A percentile compares a stretch with the other conserved stretches of the same genome.
Conservation (phyloP, 768 basidiomycete species). For the Termitomyces sp. region DNA sequence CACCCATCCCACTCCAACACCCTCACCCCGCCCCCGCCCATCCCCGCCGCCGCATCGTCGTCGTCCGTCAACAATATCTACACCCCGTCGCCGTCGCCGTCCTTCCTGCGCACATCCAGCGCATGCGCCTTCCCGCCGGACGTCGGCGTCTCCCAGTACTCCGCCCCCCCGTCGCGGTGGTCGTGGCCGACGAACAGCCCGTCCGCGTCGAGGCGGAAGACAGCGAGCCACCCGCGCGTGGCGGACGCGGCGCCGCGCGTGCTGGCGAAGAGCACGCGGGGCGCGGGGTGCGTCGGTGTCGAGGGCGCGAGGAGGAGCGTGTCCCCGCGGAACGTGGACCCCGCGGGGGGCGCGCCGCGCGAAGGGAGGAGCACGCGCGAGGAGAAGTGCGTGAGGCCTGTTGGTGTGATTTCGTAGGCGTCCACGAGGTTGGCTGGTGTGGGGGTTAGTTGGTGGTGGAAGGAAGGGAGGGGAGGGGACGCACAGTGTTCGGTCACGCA, state of each 20-base stretch:
- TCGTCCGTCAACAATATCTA: too few species aligned
- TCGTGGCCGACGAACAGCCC: too few species aligned
- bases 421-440: constrained; percentile 39
- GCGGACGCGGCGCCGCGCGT: constrained; percentile 35
- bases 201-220: too few species aligned
- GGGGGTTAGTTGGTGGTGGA: background rate
- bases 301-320: constrained; percentile 38
- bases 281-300: constrained; percentile 27
- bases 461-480: constrained; percentile 8
- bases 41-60: too few species aligned
- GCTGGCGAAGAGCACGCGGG: constrained; percentile 37
- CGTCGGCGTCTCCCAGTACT: too few species aligned
- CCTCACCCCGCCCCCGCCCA: too few species aligned
- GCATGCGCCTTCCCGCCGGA: too few species aligned
- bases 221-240: constrained; percentile 32
- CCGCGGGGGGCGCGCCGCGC: background rate
- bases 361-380: constrained; percentile 29
- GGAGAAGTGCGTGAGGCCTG: constrained; percentile 21
- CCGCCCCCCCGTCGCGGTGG: too few species aligned
- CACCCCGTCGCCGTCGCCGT: too few species aligned
- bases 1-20: too few species aligned
- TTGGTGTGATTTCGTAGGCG: constrained; percentile 30
- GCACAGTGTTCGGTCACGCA: constrained; percentile 48
- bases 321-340: constrained; percentile 35
- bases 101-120: too few species aligned